These are phyloP conservation scores for Chenopodium formosanum DNA, from an alignment of 148 eudicot genomes.

Conservation along the genomic window DNA sequence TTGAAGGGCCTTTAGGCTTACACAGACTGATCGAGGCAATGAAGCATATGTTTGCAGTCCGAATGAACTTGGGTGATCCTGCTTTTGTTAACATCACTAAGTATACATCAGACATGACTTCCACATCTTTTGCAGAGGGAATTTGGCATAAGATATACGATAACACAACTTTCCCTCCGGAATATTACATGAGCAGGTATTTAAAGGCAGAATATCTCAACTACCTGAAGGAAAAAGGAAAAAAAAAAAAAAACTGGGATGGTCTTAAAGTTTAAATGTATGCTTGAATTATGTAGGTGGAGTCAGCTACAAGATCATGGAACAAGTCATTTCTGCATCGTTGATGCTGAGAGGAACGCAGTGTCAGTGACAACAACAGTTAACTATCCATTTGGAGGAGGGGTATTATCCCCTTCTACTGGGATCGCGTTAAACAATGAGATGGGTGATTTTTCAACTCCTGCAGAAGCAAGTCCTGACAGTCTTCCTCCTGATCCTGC, in stretches of 20 bases:
- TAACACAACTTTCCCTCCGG: slow-evolving; percentile 82
- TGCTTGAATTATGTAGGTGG: slow-evolving; percentile 51
- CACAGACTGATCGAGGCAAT: slow-evolving; percentile 82
- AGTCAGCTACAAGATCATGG: slow-evolving; percentile 84
- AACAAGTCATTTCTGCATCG: slow-evolving; percentile 92
- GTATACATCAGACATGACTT: slow-evolving; percentile 73
- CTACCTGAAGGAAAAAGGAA: neutral
- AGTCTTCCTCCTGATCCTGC: slow-evolving; percentile 75
- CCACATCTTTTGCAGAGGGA: slow-evolving; percentile 65
- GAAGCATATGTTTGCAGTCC: slow-evolving; percentile 86
- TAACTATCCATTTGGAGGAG: slow-evolving; percentile 70
- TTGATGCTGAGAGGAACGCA: slow-evolving; percentile 88
- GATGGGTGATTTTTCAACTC: slow-evolving; percentile 89
- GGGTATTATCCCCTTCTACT: slow-evolving; percentile 70
- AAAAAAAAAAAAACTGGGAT: neutral
- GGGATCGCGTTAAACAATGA: slow-evolving; percentile 77
- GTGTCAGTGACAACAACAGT: slow-evolving; percentile 88
- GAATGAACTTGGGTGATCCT: slow-evolving; percentile 89
- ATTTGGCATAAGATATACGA: slow-evolving; percentile 66
- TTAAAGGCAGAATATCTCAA: neutral
- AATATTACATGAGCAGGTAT: slow-evolving; percentile 73
- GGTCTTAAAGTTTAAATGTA: neutral
- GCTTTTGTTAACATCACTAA: slow-evolving; percentile 52
- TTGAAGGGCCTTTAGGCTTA: slow-evolving; percentile 64
- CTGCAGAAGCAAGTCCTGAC: slow-evolving; percentile 54